Conservation (phyloP, 768 basidiomycete species). For the Mycena rosella region DNA sequence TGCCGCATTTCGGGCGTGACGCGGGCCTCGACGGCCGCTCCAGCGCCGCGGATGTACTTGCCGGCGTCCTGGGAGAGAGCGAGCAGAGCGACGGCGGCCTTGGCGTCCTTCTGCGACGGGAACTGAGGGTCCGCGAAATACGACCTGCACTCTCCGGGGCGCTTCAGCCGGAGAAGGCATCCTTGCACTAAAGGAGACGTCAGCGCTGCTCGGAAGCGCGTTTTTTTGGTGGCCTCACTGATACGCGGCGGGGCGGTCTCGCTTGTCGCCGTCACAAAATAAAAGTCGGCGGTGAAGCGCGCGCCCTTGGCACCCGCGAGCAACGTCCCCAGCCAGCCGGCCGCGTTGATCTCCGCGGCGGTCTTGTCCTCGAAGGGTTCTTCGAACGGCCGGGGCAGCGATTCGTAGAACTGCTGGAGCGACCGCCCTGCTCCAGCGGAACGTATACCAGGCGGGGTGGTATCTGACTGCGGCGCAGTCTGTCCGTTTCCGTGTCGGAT, state of each 20-base stretch:
- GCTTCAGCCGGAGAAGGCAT: constrained; percentile 70
- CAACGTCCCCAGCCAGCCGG: constrained; percentile 64
- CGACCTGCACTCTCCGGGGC: constrained; percentile 63
- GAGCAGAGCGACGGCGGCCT: constrained; percentile 72
- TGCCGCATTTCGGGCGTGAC: constrained; percentile 60
- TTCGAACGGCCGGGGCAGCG: constrained; percentile 74
- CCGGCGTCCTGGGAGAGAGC: constrained; percentile 76
- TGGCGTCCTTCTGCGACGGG: constrained; percentile 73
- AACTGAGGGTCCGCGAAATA: constrained; percentile 77
- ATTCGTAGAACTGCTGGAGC: constrained; percentile 72
- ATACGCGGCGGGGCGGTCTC: constrained; percentile 43
- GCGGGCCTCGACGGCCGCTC: constrained; percentile 57
- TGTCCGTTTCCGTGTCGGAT: constrained; percentile 70
- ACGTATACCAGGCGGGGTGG: neutral
- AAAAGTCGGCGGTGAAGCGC: constrained; percentile 45
- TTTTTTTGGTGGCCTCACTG: constrained; percentile 53
- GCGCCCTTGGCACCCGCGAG: constrained; percentile 67
- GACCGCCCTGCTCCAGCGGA: constrained; percentile 22
- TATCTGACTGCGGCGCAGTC: constrained; percentile 32
- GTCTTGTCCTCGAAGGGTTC: constrained; percentile 62
- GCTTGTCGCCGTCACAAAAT: constrained; percentile 59
- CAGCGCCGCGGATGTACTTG: constrained; percentile 63
- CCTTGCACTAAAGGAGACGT: constrained; percentile 63
- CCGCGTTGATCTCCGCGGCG: constrained; percentile 65
- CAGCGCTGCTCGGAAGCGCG: constrained; percentile 17